A percentile compares a stretch with the other conserved stretches of the same genome.
These are phyloP conservation scores for Geotrichum armillariae DNA, from an alignment of 1,139 yeast species.

Conservation along the genomic window DNA sequence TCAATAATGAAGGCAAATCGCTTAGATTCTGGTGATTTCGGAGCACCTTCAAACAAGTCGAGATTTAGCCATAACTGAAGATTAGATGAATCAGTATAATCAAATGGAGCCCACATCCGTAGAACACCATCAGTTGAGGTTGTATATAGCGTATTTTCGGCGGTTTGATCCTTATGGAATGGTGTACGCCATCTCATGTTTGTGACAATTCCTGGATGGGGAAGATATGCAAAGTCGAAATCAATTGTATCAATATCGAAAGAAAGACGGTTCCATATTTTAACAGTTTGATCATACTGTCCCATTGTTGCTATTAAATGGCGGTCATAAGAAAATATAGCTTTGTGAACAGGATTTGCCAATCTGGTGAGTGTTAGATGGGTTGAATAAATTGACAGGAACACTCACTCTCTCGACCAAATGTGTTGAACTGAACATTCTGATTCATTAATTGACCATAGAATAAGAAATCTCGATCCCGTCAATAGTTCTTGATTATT, in stretches of 20 bases:
- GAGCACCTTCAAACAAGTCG: conserved; percentile 39
- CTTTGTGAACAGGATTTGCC: conserved; percentile 54
- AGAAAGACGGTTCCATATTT: conserved; percentile 76
- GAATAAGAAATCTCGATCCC: conserved; percentile 56
- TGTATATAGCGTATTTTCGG: conserved; percentile 56
- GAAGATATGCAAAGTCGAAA: conserved; percentile 69
- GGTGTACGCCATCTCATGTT: conserved; percentile 39
- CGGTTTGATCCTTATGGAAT: conserved; percentile 28
- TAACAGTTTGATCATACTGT: conserved; percentile 62
- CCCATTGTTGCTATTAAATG: conserved; percentile 61
- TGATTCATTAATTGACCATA: conserved; percentile 54
- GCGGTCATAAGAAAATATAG: conserved; percentile 63
- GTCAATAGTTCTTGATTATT: conserved; percentile 57
- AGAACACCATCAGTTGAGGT: conserved; percentile 55
- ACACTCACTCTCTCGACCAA: conserved; percentile 55
- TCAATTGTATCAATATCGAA: conserved; percentile 66
- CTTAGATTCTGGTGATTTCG: conserved; percentile 28
- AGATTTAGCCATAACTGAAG: conserved; percentile 62
- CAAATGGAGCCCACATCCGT: conserved; percentile 74
- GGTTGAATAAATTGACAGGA: background rate
- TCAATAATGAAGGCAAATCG: conserved; percentile 57
- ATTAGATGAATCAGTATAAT: conserved; percentile 39
- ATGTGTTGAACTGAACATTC: conserved; percentile 38
- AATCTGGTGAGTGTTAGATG: conserved; percentile 22
- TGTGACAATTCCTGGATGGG: conserved; percentile 61